phyloP scores from a whole-genome alignment of 2,329 filamentous ascomycete genomes.

The Sporothrix pseudoabietina region DNA sequence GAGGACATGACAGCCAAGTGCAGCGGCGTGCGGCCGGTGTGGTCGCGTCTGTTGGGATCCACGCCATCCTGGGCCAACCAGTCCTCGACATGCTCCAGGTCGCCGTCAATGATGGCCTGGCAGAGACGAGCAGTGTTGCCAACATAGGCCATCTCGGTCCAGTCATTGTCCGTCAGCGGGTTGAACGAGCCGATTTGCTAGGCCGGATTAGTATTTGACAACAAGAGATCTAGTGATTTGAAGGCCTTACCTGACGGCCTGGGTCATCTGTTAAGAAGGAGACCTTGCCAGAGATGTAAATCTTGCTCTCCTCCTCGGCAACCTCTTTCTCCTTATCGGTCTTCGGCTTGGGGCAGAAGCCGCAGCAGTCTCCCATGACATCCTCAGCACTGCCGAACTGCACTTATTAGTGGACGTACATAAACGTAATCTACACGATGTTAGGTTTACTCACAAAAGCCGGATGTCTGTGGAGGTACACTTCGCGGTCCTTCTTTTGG shows the following conservation, averaged over 20 bases:
- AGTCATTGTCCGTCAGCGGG: constrained; percentile 77
- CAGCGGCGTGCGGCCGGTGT: constrained; percentile 76
- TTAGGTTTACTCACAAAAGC: constrained; percentile 56
- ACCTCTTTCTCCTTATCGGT: constrained; percentile 73
- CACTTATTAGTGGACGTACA: neutral
- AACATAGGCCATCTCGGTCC: constrained; percentile 90
- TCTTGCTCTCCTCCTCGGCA: constrained; percentile 70
- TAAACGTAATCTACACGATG: neutral
- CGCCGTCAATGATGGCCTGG: constrained; percentile 75
- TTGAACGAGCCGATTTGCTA: constrained; percentile 68
- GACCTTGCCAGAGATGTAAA: constrained; percentile 73
- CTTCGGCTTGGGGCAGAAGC: constrained; percentile 68
- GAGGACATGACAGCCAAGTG: constrained; percentile 74
- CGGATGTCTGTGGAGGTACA: constrained; percentile 80
- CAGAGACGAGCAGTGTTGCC: constrained; percentile 76
- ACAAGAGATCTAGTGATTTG: neutral
- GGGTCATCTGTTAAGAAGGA: constrained; percentile 79
- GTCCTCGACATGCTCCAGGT: constrained; percentile 68
- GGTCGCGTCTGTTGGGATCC: constrained; percentile 73
- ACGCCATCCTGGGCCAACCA: constrained; percentile 70
- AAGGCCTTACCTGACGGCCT: constrained; percentile 62
- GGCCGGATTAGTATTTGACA: neutral
- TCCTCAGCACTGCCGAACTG: constrained; percentile 71
- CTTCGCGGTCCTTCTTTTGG: constrained; percentile 69
- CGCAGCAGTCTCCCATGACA: constrained; percentile 79